These are phyloP conservation scores for Suillus fuscotomentosus DNA, from an alignment of 768 basidiomycete genomes.

Conservation along the genomic window DNA sequence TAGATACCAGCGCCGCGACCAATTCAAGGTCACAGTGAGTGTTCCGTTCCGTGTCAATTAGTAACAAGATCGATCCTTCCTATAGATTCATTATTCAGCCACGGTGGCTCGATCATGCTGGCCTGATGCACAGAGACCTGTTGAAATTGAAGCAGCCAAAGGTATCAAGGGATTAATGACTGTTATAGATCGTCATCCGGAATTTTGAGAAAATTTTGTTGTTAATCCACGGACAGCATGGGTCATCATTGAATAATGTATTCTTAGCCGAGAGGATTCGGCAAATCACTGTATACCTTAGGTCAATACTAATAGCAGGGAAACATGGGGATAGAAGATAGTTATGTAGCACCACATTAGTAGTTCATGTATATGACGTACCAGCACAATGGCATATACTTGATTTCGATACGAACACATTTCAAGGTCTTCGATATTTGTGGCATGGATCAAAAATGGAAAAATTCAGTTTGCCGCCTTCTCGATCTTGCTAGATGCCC, in stretches of 20 bases:
- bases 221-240: slow-evolving; percentile 13
- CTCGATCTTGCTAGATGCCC: slow-evolving; percentile 71
- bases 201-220: slow-evolving; percentile 13
- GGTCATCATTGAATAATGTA: slow-evolving; percentile 22
- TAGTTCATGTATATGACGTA: slow-evolving; percentile 13
- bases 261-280: slow-evolving; percentile 15
- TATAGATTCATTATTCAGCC: slow-evolving; percentile 33
- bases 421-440: slow-evolving; percentile 1
- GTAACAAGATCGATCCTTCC: slow-evolving; percentile 12
- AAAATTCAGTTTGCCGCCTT: slow-evolving; percentile 34
- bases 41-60: slow-evolving; percentile 10
- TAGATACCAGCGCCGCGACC: slow-evolving; percentile 25
- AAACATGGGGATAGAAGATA: slow-evolving; percentile 15
- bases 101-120: slow-evolving; percentile 34
- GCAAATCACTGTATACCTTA: slow-evolving; percentile 16
- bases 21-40: slow-evolving; percentile 35
- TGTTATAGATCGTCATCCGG: slow-evolving; percentile 31
- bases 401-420: background rate
- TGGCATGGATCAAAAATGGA: background rate
- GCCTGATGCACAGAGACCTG: slow-evolving; percentile 37
- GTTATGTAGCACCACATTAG: slow-evolving; percentile 29
- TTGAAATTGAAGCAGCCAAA: slow-evolving; percentile 33
- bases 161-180: slow-evolving; percentile 38
- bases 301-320: slow-evolving; percentile 14
- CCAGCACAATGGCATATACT: slow-evolving; percentile 4